A percentile compares a stretch with the other conserved stretches of the same genome.
phyloP scores from a whole-genome alignment of 2,329 filamentous ascomycete genomes.

The Aureobasidium uvarum region DNA sequence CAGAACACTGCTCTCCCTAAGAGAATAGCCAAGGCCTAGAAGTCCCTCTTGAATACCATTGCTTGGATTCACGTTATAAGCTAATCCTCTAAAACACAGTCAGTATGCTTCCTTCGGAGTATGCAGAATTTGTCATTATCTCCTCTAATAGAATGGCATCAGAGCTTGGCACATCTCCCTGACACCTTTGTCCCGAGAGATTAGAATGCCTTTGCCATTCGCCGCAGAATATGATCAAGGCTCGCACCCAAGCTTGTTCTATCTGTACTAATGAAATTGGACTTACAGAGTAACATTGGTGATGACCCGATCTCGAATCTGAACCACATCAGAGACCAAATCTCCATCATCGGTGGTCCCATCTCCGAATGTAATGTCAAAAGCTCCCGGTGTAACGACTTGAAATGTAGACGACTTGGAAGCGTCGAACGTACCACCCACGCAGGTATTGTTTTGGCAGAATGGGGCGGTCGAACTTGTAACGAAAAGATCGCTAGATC shows the following conservation, averaged over 20 bases:
- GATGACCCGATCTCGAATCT: constrained; percentile 8
- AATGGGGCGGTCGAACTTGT: constrained; percentile 33
- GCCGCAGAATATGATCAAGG: neutral
- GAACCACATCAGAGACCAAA: constrained; percentile 34
- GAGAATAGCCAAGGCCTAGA: constrained; percentile 38
- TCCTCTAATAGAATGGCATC: constrained; percentile 32
- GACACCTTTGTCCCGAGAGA: no score
- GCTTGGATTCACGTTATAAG: constrained; percentile 32
- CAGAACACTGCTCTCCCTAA: constrained; percentile 33
- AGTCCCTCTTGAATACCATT: constrained; percentile 37
- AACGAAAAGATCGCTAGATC: constrained; percentile 39
- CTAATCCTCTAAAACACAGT: constrained; percentile 30
- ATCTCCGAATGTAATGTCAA: constrained; percentile 38
- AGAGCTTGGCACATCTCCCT: constrained; percentile 27
- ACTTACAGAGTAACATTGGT: neutral
- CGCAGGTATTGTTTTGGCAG: constrained; percentile 34
- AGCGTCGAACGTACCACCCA: constrained; percentile 36
- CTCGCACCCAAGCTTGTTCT: neutral
- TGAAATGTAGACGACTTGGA: constrained; percentile 34
- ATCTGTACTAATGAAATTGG: neutral
- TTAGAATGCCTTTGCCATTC: constrained; percentile 6
- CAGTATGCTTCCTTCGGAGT: neutral
- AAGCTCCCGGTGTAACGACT: constrained; percentile 33
- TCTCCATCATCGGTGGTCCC: constrained; percentile 35
- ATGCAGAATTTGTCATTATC: neutral